Evolutionary conservation across 129 eudicot species (phyloP), one percentile per base, ranked within the genome.

Genomic region (Flaveria robusta): DNA sequence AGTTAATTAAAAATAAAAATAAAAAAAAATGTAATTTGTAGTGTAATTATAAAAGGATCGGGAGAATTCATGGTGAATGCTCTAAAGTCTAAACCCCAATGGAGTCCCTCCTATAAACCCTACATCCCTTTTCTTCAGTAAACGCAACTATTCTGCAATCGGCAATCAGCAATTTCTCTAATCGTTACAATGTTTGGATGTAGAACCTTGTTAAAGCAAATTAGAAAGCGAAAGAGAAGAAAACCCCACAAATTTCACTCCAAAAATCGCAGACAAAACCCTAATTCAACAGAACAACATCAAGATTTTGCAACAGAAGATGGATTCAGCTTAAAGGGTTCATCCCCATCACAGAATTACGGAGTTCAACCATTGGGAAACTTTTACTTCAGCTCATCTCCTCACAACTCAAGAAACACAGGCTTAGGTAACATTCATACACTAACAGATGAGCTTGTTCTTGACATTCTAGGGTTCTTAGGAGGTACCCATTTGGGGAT

Each of bases 281-380:
- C 50, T 34, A 16, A 64, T 18, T 76, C 34, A 31, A 62, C 76
- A 31, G 29, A 65, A 18, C 39, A 62, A 22, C 72, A 54, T 6
- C 72, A 81, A 72, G 83, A 77, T 62, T 85, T 73, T 0, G 71
- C 75, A 14, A 82, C 62, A 54, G 93, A 90, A 14, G 88, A 81
- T 29, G 87, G 87, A 22, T 94, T 94, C 81, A 91, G 79, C 84
- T 78, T 94, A 78, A 89, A 94, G 78, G 54, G 79, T 59, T 85
- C 97, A 13, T 79, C 86, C n/a, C 82, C 76, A 49, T 88, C 96
- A 65, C 79, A 83, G 3, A 83, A 80, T 16, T 85, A 85, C 24
- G 92, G 97, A 27, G 96, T 94, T 66, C 96, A 94, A 23, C 98
- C 98, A 10, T 64, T 94, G 82, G 98, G 98, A 1, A 94, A 94